Evolutionary conservation across 495 filamentous ascomycete species (phyloP).

Genomic region (Paragyromitra xinjiangensis): DNA sequence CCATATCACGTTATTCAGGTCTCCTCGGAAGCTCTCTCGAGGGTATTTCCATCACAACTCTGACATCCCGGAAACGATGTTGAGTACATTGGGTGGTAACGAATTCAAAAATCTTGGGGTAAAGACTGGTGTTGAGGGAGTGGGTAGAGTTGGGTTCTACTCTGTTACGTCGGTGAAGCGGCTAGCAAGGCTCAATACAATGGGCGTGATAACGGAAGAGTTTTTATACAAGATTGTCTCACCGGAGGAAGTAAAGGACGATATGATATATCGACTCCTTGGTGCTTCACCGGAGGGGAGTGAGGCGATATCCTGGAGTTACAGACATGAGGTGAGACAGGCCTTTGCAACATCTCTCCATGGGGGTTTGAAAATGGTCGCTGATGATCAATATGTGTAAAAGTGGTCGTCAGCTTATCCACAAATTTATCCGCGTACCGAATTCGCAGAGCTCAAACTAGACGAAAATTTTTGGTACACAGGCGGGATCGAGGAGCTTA

Average conservation of each 20-base stretch:
- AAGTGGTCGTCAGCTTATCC: slow-evolving; percentile 80
- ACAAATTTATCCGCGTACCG: slow-evolving; percentile 77
- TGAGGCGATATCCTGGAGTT: slow-evolving; percentile 77
- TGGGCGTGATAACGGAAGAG: slow-evolving; percentile 63
- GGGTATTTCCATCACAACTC: slow-evolving; percentile 71
- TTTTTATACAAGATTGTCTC: slow-evolving; percentile 96
- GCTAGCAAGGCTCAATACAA: slow-evolving; percentile 65
- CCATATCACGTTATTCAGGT: slow-evolving; percentile 86
- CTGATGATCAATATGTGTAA: not conserved
- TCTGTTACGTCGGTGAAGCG: slow-evolving; percentile 80
- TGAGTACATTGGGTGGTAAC: slow-evolving; percentile 72
- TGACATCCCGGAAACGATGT: slow-evolving; percentile 72
- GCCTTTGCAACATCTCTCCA: not conserved
- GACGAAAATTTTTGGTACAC: slow-evolving; percentile 84
- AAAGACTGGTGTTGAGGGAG: slow-evolving; percentile 64
- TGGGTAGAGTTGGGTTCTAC: slow-evolving; percentile 79
- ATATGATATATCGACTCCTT: slow-evolving; percentile 29
- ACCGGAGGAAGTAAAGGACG: slow-evolving; percentile 59
- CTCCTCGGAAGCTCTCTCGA: slow-evolving; percentile 71
- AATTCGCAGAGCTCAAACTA: slow-evolving; percentile 80
- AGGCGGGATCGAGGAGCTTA: slow-evolving; percentile 89
- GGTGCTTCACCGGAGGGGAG: slow-evolving; percentile 11
- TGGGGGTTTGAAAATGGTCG: not conserved
- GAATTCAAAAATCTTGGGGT: slow-evolving; percentile 57
- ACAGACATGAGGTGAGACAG: slow-evolving; percentile 71